Conservation (phyloP, 2,329 filamentous ascomycete genomes). For the Waltergamsia citrina region DNA sequence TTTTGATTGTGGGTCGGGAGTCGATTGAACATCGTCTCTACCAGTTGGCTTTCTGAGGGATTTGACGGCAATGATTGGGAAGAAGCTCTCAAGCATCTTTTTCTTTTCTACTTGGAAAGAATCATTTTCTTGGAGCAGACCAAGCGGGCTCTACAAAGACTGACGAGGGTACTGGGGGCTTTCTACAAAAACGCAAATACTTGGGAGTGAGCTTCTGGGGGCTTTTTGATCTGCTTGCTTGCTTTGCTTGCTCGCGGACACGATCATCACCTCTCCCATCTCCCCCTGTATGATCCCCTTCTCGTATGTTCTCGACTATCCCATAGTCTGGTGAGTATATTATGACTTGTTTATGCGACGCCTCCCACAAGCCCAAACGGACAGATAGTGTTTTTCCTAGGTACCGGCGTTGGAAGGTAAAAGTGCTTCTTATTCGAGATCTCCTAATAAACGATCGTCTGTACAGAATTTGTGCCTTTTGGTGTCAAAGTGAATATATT, state of each 20-base stretch:
- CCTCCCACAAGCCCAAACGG: too few relatives aligned
- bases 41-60: slow-evolving; percentile 8
- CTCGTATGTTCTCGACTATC: too few relatives aligned
- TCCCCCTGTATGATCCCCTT: neutral
- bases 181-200: slow-evolving; percentile 9
- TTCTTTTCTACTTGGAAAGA: neutral
- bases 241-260: neutral
- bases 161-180: slow-evolving; percentile 7
- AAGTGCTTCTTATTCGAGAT: neutral
- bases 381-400: too few relatives aligned
- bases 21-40: neutral
- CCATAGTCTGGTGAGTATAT: slow-evolving; percentile 3
- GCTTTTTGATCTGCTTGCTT: slow-evolving; percentile 1
- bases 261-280: neutral
- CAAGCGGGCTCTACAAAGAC: slow-evolving; percentile 4
- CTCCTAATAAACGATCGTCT: neutral
- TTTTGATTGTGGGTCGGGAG: slow-evolving; percentile 16
- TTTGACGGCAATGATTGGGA: slow-evolving; percentile 5
- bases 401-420: neutral
- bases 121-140: neutral
- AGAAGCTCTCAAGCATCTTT: neutral
- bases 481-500: too few relatives aligned
- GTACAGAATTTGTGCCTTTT: neutral
- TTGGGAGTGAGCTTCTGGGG: slow-evolving; percentile 8
- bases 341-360: neutral